Evolutionary conservation across 2,329 filamentous ascomycete genomes (phyloP).

Genomic region (Aspergillus versicolor): DNA sequence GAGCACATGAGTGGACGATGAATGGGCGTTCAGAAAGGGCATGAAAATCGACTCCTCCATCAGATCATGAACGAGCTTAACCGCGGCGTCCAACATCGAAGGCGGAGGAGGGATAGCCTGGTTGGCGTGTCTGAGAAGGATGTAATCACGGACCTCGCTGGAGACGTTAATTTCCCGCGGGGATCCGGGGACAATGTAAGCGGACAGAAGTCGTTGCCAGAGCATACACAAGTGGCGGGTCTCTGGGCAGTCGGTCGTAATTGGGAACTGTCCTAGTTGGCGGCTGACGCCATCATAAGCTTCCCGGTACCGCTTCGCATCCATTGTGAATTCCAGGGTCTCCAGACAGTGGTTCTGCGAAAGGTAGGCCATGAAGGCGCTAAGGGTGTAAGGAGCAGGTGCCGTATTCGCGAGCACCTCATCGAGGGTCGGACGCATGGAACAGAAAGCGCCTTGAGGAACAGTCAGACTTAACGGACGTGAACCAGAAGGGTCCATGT

Average conservation of each 20-base stretch:
- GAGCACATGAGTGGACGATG: constrained; percentile 48
- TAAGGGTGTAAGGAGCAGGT: constrained; percentile 83
- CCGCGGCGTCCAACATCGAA: constrained; percentile 74
- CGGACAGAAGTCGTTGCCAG: constrained; percentile 84
- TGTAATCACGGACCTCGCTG: constrained; percentile 75
- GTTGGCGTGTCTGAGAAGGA: constrained; percentile 67
- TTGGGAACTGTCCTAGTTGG: constrained; percentile 45
- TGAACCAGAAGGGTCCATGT: constrained; percentile 41
- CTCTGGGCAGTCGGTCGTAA: constrained; percentile 55
- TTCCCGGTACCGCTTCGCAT: constrained; percentile 79
- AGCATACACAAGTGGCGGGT: constrained; percentile 71
- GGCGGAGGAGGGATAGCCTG: constrained; percentile 67
- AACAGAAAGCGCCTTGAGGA: constrained; percentile 38
- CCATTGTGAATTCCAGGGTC: constrained; percentile 94
- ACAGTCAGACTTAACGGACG: constrained; percentile 46
- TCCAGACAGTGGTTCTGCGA: constrained; percentile 97
- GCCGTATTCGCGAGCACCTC: constrained; percentile 88
- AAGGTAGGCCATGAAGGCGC: constrained; percentile 92
- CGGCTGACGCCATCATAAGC: constrained; percentile 62
- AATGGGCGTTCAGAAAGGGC: constrained; percentile 76
- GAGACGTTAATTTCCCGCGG: constrained; percentile 90
- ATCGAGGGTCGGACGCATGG: constrained; percentile 68
- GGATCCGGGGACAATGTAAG: constrained; percentile 83
- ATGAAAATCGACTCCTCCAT: constrained; percentile 97
- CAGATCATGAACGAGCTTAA: constrained; percentile 85